Conservation (phyloP, 2,329 filamentous ascomycete genomes). For the Stagonosporopsis rhizophila region DNA sequence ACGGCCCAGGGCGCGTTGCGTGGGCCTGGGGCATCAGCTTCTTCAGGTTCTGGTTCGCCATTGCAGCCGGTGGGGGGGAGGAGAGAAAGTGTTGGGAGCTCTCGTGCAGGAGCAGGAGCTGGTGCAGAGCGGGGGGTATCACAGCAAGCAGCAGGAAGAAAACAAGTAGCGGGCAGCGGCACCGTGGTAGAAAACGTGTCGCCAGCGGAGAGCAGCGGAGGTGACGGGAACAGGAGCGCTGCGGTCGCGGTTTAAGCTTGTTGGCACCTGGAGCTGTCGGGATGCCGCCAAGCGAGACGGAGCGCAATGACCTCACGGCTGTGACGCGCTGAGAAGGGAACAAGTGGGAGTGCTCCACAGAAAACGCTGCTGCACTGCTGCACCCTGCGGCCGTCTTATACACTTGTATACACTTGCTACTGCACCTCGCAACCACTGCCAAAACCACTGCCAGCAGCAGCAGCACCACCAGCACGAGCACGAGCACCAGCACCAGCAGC, state of each 20-base stretch:
- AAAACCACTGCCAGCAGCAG: no score
- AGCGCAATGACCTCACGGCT: slow-evolving; percentile 5
- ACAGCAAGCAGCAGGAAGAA: slow-evolving; percentile 16
- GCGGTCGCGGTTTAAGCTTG: slow-evolving; percentile 2
- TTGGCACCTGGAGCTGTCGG: slow-evolving; percentile 18
- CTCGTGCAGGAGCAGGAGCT: slow-evolving; percentile 12
- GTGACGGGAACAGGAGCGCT: slow-evolving; percentile 6
- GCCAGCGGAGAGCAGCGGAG: slow-evolving; percentile 17
- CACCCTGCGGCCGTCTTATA: background rate
- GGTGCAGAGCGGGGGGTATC: slow-evolving; percentile 23
- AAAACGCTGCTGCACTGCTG: background rate
- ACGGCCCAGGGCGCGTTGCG: slow-evolving; percentile 70
- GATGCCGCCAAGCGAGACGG: slow-evolving; percentile 20
- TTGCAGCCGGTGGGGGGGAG: slow-evolving; percentile 22
- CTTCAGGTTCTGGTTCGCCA: slow-evolving; percentile 54
- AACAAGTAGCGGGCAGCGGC: slow-evolving; percentile 6
- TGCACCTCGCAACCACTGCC: background rate
- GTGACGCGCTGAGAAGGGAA: slow-evolving; percentile 12
- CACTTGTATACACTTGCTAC: background rate
- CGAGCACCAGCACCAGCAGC: no score
- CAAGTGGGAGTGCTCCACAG: slow-evolving; percentile 15
- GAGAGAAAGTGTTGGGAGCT: slow-evolving; percentile 12
- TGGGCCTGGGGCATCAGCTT: slow-evolving; percentile 57
- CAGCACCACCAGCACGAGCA: no score
- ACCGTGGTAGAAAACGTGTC: slow-evolving; percentile 28